Evolutionary conservation across 495 filamentous ascomycete species (phyloP).

Genomic region (Annulohypoxylon bovei): DNA sequence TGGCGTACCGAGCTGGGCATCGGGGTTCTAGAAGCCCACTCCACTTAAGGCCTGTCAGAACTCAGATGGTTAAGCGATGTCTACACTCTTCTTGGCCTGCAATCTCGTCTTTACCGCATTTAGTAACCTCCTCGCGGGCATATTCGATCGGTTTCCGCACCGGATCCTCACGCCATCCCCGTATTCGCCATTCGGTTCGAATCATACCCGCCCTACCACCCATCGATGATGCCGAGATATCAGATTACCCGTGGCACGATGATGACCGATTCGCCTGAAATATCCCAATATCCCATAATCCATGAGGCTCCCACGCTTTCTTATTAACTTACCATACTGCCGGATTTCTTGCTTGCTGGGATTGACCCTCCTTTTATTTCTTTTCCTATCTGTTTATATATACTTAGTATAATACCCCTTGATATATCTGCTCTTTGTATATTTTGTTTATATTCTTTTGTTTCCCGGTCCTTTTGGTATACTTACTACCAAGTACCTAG

Average conservation of each 20-base stretch:
- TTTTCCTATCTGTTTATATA: neutral
- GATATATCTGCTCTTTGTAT: neutral
- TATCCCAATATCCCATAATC: neutral
- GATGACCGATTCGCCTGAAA: slow-evolving; percentile 10
- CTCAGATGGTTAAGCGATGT: slow-evolving; percentile 26
- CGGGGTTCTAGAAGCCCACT: slow-evolving; percentile 33
- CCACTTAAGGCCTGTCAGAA: slow-evolving; percentile 19
- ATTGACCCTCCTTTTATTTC: slow-evolving; percentile 1
- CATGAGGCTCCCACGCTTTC: slow-evolving; percentile 19
- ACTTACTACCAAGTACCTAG: neutral
- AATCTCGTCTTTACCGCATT: slow-evolving; percentile 30
- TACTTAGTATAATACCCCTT: neutral
- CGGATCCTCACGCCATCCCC: slow-evolving; percentile 16
- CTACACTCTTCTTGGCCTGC: neutral
- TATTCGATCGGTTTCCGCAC: slow-evolving; percentile 17
- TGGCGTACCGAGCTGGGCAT: slow-evolving; percentile 28
- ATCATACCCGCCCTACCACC: neutral
- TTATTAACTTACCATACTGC: slow-evolving; percentile 9
- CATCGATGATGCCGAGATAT: slow-evolving; percentile 25
- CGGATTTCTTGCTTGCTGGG: slow-evolving; percentile 4
- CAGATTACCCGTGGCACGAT: slow-evolving; percentile 6
- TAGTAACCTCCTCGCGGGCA: slow-evolving; percentile 38
- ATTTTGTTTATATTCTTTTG: slow-evolving; percentile 3
- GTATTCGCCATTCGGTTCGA: slow-evolving; percentile 8
- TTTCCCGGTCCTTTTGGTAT: neutral